A percentile compares a stretch with the other conserved stretches of the same genome.
Conservation (phyloP, 2,329 filamentous ascomycete species). For the Sclerotinia trifoliorum region DNA sequence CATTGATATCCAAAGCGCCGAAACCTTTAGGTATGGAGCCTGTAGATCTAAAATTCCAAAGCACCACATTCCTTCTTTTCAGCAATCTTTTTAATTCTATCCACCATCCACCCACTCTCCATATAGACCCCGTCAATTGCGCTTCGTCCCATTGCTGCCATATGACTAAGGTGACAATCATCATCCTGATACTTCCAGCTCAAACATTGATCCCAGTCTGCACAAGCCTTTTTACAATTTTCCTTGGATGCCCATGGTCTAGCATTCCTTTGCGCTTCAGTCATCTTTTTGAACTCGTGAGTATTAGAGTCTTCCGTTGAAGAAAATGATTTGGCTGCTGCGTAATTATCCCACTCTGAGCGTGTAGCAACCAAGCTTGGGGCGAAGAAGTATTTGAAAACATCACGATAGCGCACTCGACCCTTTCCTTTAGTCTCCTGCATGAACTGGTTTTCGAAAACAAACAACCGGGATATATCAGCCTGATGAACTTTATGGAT, state of each 20-base stretch:
- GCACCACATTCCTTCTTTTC: constrained; percentile 20
- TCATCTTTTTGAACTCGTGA: neutral
- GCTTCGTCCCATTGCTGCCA: constrained; percentile 22
- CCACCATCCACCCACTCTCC: constrained; percentile 30
- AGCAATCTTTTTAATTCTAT: constrained; percentile 24
- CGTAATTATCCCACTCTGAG: constrained; percentile 28
- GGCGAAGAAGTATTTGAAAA: constrained; percentile 21
- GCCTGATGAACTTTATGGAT: constrained; percentile 27
- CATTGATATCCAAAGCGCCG: neutral
- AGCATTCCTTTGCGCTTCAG: constrained; percentile 4
- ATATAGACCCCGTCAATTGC: constrained; percentile 25
- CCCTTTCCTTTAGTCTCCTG: constrained; percentile 19
- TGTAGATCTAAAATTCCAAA: constrained; percentile 16
- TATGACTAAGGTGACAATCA: constrained; percentile 24
- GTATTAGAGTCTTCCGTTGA: neutral
- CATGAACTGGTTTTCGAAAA: constrained; percentile 25
- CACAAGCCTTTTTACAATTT: constrained; percentile 25
- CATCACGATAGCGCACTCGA: constrained; percentile 23
- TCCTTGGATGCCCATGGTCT: constrained; percentile 25
- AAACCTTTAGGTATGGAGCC: neutral
- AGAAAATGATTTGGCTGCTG: constrained; percentile 22
- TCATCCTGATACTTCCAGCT: constrained; percentile 29
- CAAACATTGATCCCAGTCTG: constrained; percentile 26
- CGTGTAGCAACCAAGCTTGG: neutral
- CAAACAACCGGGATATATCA: constrained; percentile 24